Evolutionary conservation across 2,329 filamentous ascomycete genomes (phyloP).

Genomic region (Diaporthe velutina): DNA sequence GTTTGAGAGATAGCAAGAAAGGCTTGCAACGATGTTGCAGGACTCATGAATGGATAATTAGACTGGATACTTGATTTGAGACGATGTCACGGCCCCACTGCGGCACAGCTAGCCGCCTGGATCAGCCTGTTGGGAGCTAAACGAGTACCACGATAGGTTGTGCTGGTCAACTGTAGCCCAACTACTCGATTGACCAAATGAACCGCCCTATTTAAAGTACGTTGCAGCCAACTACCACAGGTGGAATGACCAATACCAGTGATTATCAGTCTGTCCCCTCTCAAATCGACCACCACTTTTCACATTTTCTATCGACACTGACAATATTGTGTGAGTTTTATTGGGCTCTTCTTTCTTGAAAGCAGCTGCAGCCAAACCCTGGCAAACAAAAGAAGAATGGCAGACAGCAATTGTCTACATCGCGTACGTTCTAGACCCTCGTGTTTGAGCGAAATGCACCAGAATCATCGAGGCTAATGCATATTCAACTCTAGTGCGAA

Average conservation of each 20-base stretch:
- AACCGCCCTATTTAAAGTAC: background rate
- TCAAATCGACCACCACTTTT: background rate
- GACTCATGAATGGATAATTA: too few species aligned
- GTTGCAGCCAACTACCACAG: background rate
- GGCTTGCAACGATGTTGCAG: too few species aligned
- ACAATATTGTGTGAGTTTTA: too few species aligned
- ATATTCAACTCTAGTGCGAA: background rate
- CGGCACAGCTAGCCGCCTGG: background rate
- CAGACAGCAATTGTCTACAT: background rate
- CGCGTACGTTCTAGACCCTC: background rate
- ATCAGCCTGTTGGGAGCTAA: background rate
- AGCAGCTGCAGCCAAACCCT: background rate
- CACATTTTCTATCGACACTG: background rate
- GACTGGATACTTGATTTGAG: too few species aligned
- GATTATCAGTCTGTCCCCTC: background rate
- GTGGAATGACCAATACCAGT: background rate
- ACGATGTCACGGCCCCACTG: too few species aligned
- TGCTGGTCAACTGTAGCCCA: background rate
- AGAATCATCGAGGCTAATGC: background rate
- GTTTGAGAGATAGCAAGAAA: too few species aligned
- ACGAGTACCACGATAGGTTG: background rate
- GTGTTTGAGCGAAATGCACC: background rate
- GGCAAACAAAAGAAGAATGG: background rate
- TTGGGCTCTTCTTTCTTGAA: too few species aligned
- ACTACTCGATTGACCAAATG: background rate